These are phyloP conservation scores for sunflower (Helianthus annuus) DNA, from an alignment of 129 eudicot species.

Conservation along the genomic window HanXRQr2.0-SUNRISE NC_035436.2:147046847-147047346, in stretches of 20 bases:
- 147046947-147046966: neutral
- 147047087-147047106: slow-evolving; percentile 46
- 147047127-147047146: slow-evolving; percentile 11
- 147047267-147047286: slow-evolving; percentile 26
- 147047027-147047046: slow-evolving; percentile 19
- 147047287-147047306: slow-evolving; percentile 27
- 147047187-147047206: neutral
- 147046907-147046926: neutral
- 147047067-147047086: slow-evolving; percentile 26
- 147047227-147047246: neutral
- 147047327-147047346: slow-evolving; percentile 51
- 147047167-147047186: slow-evolving; percentile 20
- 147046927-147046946: neutral
- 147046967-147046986: neutral
- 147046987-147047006: slow-evolving; percentile 4
- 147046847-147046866: slow-evolving; percentile 50
- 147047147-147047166: slow-evolving; percentile 13
- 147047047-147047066: slow-evolving; percentile 12
- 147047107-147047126: slow-evolving; percentile 25
- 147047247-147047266: neutral
- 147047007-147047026: slow-evolving; percentile 9
- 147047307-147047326: slow-evolving; percentile 46
- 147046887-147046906: neutral
- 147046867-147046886: neutral
- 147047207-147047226: neutral